Conservation (phyloP, 257 asterid genomes). For the Plectranthus barbatus region DNA sequence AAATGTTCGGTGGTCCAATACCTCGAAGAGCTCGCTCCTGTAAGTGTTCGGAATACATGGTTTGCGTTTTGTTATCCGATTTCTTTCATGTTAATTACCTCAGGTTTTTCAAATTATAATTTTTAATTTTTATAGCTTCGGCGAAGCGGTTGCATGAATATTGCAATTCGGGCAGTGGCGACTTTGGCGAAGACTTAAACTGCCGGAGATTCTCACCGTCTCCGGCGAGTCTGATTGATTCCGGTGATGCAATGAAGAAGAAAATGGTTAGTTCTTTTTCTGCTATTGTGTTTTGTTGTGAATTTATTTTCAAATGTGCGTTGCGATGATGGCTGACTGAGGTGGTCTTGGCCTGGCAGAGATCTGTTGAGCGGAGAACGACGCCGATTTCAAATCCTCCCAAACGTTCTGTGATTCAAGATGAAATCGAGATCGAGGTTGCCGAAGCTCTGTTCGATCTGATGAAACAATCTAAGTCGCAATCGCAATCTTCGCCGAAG, state of each 20-base stretch:
- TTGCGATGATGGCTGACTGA: neutral
- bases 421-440: constrained; percentile 62
- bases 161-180: constrained; percentile 26
- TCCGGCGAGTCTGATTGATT: constrained; percentile 9
- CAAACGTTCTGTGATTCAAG: constrained; percentile 28
- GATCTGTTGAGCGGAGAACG: constrained; percentile 26
- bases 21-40: constrained; percentile 67
- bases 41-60: constrained; percentile 9
- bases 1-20: constrained; percentile 36
- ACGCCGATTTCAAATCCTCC: constrained; percentile 18
- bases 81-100: neutral
- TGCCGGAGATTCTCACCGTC: constrained; percentile 26
- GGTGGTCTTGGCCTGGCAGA: constrained; percentile 25
- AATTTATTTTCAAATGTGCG: neutral
- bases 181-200: constrained; percentile 24
- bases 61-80: neutral
- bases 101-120: neutral
- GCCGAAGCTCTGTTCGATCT: constrained; percentile 73
- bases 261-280: constrained; percentile 24
- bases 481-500: constrained; percentile 22
- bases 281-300: neutral
- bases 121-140: constrained; percentile 27
- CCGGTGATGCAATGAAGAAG: constrained; percentile 26
- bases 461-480: constrained; percentile 46
- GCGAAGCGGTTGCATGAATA: constrained; percentile 31